A percentile compares a stretch with the other conserved stretches of the same genome.
phyloP scores from a whole-genome alignment of 768 basidiomycete species.

The Nidularia sp. region DNA sequence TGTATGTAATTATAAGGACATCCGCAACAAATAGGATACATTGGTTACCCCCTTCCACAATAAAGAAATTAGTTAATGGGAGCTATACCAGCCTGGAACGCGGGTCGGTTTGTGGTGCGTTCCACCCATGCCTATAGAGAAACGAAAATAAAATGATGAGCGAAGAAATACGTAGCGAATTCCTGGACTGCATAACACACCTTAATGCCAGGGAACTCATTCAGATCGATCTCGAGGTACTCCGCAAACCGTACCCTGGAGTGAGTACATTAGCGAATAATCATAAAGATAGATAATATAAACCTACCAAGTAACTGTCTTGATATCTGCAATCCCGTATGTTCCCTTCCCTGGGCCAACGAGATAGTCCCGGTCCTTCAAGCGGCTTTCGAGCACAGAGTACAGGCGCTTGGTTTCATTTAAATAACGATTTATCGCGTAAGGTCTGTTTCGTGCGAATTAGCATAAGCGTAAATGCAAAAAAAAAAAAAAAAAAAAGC shows the following conservation, averaged over 20 bases:
- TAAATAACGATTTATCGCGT: constrained; percentile 62
- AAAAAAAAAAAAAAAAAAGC: neutral
- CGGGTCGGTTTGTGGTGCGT: neutral
- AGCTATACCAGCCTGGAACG: neutral
- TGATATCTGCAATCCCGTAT: constrained; percentile 65
- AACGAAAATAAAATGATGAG: neutral
- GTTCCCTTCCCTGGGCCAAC: constrained; percentile 64
- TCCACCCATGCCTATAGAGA: neutral
- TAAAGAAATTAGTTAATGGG: no score
- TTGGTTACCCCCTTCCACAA: no score
- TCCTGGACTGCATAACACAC: constrained; percentile 16
- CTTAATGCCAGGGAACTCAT: constrained; percentile 33
- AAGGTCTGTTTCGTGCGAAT: constrained; percentile 56
- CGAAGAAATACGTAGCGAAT: neutral
- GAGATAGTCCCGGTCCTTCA: constrained; percentile 66
- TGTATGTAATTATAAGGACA: no score
- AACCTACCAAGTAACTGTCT: constrained; percentile 55
- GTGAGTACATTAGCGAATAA: neutral
- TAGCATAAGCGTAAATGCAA: constrained; percentile 61
- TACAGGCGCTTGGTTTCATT: constrained; percentile 82
- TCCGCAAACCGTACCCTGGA: constrained; percentile 13
- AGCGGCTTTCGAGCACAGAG: constrained; percentile 67
- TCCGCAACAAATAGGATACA: no score
- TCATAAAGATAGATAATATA: neutral
- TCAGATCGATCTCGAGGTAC: neutral